These are phyloP conservation scores for Scutellaria barbata DNA, from an alignment of 257 asterid species.

Conservation along the genomic window DNA sequence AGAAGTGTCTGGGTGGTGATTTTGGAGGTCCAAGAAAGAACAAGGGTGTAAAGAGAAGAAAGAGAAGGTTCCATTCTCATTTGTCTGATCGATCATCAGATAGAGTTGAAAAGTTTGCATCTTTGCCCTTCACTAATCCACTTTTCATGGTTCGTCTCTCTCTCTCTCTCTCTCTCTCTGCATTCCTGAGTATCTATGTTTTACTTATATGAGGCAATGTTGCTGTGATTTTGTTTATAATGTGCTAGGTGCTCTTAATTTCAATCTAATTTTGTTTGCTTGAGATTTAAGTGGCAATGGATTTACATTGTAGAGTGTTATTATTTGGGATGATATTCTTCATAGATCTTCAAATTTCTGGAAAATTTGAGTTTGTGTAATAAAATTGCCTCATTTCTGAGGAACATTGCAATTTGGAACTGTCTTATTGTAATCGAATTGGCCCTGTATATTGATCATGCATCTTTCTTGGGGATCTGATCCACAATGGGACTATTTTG, in stretches of 20 bases:
- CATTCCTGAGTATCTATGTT: background rate
- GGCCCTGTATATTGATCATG: background rate
- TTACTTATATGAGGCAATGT: background rate
- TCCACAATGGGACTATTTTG: background rate
- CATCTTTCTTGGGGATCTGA: background rate
- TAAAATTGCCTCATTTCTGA: background rate
- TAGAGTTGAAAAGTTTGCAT: conserved; percentile 49
- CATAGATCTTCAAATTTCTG: no score
- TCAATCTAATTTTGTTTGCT: no score
- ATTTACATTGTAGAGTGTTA: background rate
- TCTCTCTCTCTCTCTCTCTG: conserved; percentile 1
- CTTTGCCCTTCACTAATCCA: conserved; percentile 62
- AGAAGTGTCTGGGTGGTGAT: conserved; percentile 68
- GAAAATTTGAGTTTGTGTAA: background rate
- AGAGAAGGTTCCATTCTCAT: conserved; percentile 52
- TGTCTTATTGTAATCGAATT: background rate
- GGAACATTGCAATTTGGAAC: background rate
- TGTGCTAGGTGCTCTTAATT: background rate
- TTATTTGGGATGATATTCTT: background rate
- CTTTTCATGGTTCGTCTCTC: conserved; percentile 54
- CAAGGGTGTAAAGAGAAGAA: conserved; percentile 52
- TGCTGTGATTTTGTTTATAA: background rate
- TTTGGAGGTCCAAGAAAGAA: conserved; percentile 53
- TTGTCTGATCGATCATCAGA: conserved; percentile 61
- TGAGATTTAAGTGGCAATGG: background rate